Evolutionary conservation across 768 basidiomycete species (phyloP), one percentile per base, ranked within the genome.

Genomic region (Phanerodontia chrysosporium): DNA sequence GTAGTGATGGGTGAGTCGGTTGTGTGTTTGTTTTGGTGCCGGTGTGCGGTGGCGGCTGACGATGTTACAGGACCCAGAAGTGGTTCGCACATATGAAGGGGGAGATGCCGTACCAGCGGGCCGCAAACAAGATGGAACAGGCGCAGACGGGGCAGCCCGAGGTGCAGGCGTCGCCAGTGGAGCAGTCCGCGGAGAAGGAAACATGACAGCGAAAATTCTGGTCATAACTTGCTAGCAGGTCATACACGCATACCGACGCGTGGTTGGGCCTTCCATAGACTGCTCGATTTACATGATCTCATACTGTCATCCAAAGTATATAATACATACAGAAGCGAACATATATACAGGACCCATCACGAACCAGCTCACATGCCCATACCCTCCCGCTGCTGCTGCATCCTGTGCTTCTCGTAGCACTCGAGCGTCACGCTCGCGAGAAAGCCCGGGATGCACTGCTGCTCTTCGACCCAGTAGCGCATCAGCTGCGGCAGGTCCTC

Each of bases 391-490:
- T 45, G 24, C 46, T 29, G 39, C 55, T 51, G 55, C 48, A 35
- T 65, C 62, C 68, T 70, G 35, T 49, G 39, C 64, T 84, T 86
- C 63, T 95, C 92, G 70, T 89, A 94, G 69, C 91, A 88, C 72
- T 94, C 91, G 65, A 95, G 70, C 29, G 92, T 95, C 42, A 96
- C 82, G 66, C 89, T 91, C 29, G 93, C 92, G 73, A 95, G 72
- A 69, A 96, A 94, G 0, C 93, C 90, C 0, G 94, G 92, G 58
- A 94, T 87, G 70, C 91, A 93, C 72, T 90, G 82, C 67, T 92
- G 86, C 62, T 84, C 82, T 67, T 86, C 85, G 45, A 96, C 87
- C 94, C 94, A 95, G 67, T 90, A 92, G 53, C 81, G 78, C 82
- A 94, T 84, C 61, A 89, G 67, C 66, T 87, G 83, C 9, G 86